phyloP scores from a whole-genome alignment of 306 rosid genomes.

The Castanospermum australe region DNA sequence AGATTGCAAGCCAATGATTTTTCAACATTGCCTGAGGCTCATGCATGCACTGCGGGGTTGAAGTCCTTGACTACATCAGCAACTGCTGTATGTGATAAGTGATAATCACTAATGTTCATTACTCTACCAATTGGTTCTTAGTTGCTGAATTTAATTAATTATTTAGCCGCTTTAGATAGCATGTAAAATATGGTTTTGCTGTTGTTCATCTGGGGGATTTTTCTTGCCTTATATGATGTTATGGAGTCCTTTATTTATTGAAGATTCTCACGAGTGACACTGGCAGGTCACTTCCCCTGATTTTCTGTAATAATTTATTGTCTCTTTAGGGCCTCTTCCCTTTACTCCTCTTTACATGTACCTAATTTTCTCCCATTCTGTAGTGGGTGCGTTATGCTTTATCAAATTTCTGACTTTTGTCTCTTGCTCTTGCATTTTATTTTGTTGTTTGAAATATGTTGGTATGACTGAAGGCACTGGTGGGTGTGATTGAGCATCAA shows the following conservation, averaged over 20 bases:
- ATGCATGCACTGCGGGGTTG: conserved; percentile 99
- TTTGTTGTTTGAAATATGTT: conserved; percentile 14
- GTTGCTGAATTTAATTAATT: not conserved
- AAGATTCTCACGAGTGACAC: not conserved
- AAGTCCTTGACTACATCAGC: conserved; percentile 92
- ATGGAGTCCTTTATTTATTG: not conserved
- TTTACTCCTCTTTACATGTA: not conserved
- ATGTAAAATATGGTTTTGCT: not conserved
- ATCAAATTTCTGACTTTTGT: not conserved
- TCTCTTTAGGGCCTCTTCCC: not conserved
- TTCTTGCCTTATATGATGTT: conserved; percentile 10
- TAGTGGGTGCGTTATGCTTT: not conserved
- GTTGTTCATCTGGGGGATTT: not conserved
- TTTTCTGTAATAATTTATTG: not conserved
- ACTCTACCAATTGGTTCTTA: conserved; percentile 1
- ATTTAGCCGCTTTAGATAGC: conserved; percentile 8
- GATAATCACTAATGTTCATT: conserved; percentile 15
- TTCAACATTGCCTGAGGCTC: conserved; percentile 94
- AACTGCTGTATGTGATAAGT: conserved; percentile 75
- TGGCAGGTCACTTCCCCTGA: not conserved
- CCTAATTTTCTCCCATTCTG: conserved; percentile 19
- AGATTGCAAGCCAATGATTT: conserved; percentile 81
- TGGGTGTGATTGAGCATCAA: conserved; percentile 10
- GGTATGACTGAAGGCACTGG: not conserved
- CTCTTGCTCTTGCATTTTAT: conserved; percentile 2